phyloP scores from a whole-genome alignment of 2,329 filamentous ascomycete species.

The Xylariaceae sp. region DNA sequence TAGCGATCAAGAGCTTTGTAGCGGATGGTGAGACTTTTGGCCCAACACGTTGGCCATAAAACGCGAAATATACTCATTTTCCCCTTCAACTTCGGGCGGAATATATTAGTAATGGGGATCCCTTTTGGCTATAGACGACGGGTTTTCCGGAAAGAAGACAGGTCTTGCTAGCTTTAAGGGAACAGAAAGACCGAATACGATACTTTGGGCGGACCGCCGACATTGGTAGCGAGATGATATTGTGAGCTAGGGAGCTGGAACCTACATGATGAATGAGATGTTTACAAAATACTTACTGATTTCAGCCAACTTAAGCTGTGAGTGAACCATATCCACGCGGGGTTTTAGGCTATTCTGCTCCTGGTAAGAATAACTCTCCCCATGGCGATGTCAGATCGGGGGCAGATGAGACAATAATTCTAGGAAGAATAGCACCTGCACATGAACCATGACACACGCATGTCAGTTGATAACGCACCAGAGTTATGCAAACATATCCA shows the following conservation, averaged over 20 bases:
- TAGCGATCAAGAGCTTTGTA: constrained; percentile 53
- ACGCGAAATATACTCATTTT: too few relatives aligned
- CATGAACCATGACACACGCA: too few relatives aligned
- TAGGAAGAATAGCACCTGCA: too few relatives aligned
- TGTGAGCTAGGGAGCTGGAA: background rate
- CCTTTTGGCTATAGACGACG: too few relatives aligned
- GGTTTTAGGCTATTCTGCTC: too few relatives aligned
- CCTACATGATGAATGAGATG: background rate
- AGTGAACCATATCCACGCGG: too few relatives aligned
- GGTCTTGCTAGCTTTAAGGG: background rate
- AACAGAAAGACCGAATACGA: background rate
- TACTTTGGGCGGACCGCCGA: background rate
- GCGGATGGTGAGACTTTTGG: constrained; percentile 58
- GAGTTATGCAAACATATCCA: too few relatives aligned
- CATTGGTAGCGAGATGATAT: background rate
- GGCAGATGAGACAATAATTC: too few relatives aligned
- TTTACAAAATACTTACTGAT: background rate
- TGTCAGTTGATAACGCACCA: too few relatives aligned
- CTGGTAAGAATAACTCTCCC: too few relatives aligned
- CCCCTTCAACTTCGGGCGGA: background rate
- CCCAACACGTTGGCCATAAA: constrained; percentile 54
- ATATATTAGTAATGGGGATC: background rate
- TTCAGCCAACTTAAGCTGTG: background rate
- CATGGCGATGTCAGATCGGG: too few relatives aligned
- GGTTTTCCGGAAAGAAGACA: background rate